Percentiles rank a stretch among this genome's conserved stretches.
phyloP scores from a whole-genome alignment of 108 stramenopile genomes.

The Nitzschia inconspicua region DNA sequence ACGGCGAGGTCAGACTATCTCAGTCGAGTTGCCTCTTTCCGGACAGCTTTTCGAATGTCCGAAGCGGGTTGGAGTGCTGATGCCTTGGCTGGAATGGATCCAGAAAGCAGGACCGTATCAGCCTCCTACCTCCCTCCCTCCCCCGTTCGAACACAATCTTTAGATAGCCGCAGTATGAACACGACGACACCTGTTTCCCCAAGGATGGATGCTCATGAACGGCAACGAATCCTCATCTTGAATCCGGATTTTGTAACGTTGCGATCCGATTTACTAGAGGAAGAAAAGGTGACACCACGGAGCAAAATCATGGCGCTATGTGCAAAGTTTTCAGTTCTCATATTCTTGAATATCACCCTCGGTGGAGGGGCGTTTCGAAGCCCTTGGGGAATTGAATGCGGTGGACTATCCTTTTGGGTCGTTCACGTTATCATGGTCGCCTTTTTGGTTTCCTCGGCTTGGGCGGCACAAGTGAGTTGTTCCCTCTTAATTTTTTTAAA shows the following conservation, averaged over 20 bases:
- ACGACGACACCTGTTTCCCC: slow-evolving; percentile 10
- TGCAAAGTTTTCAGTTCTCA: slow-evolving; percentile 75
- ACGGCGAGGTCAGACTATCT: slow-evolving; percentile 28
- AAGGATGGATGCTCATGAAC: slow-evolving; percentile 29
- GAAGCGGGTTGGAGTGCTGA: slow-evolving; percentile 25
- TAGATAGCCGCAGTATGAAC: slow-evolving; percentile 12
- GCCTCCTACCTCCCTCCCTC: slow-evolving; percentile 9
- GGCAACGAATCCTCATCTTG: slow-evolving; percentile 43
- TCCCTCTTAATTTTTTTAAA: background rate
- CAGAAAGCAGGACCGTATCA: background rate
- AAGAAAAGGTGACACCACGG: slow-evolving; percentile 68
- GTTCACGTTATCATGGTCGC: slow-evolving; percentile 84
- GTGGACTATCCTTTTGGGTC: slow-evolving; percentile 86
- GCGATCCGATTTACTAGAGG: slow-evolving; percentile 56
- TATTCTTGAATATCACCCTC: slow-evolving; percentile 88
- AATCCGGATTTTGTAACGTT: slow-evolving; percentile 62
- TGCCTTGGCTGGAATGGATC: slow-evolving; percentile 7
- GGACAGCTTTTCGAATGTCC: slow-evolving; percentile 14
- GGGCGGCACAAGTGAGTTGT: slow-evolving; percentile 54
- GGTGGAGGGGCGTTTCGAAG: slow-evolving; percentile 87
- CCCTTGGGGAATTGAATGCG: slow-evolving; percentile 93
- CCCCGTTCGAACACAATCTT: slow-evolving; percentile 20
- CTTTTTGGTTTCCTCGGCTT: slow-evolving; percentile 73
- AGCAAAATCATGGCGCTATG: slow-evolving; percentile 63
- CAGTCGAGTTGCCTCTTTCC: slow-evolving; percentile 14